A percentile compares a stretch with the other conserved stretches of the same genome.
These are phyloP conservation scores for Massariosphaeria phaeospora DNA, from an alignment of 495 filamentous ascomycete species.

Conservation along the genomic window DNA sequence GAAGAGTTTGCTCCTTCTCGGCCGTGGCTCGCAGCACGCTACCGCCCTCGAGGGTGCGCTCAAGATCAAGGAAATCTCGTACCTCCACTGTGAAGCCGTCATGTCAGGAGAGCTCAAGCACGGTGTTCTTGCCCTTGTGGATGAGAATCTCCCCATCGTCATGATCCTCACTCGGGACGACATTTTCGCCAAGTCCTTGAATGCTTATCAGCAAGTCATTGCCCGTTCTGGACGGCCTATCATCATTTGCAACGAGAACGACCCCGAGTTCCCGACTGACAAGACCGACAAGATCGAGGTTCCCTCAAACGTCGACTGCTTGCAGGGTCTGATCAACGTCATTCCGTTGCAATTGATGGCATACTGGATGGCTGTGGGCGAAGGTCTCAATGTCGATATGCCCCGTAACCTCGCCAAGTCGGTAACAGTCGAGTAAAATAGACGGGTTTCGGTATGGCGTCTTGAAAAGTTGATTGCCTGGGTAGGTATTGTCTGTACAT, in stretches of 20 bases:
- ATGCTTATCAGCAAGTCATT: conserved; percentile 98
- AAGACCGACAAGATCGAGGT: conserved; percentile 96
- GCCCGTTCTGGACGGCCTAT: conserved; percentile 91
- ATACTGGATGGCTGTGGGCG: conserved; percentile 95
- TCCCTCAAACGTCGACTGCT: conserved; percentile 87
- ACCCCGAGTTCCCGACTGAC: conserved; percentile 80
- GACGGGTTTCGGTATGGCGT: conserved; percentile 21
- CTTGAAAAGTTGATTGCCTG: conserved; percentile 19
- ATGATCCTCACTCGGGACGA: conserved; percentile 97
- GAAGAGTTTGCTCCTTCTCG: conserved; percentile 88
- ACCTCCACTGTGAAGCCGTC: conserved; percentile 98
- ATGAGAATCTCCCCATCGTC: conserved; percentile 97
- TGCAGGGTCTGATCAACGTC: conserved; percentile 95
- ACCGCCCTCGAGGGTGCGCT: conserved; percentile 96
- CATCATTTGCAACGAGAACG: conserved; percentile 91
- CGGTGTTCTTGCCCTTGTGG: conserved; percentile 92
- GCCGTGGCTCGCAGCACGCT: conserved; percentile 91
- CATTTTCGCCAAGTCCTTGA: conserved; percentile 93
- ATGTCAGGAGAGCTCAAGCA: conserved; percentile 99
- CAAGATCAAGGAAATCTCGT: conserved; percentile 99
- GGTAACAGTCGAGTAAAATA: conserved; percentile 97
- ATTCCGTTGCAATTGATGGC: conserved; percentile 96
- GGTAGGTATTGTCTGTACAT: conserved; percentile 24
- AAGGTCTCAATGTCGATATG: conserved; percentile 96
- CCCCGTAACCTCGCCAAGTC: conserved; percentile 97